phyloP scores from a whole-genome alignment of 306 rosid genomes.

The Hylodesmum podocarpum region DNA sequence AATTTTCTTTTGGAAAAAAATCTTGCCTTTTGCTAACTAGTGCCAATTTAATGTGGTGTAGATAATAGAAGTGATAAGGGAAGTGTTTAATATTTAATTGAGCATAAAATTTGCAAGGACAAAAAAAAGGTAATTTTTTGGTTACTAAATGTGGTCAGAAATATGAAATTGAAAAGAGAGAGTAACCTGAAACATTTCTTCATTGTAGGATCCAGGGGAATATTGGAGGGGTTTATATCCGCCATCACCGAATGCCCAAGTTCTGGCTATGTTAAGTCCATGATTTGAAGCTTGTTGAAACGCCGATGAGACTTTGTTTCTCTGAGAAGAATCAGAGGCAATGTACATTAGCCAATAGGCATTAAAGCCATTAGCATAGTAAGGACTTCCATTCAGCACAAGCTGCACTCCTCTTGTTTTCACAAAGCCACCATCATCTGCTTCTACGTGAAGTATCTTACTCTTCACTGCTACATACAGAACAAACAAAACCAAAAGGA shows the following conservation, averaged over 20 bases:
- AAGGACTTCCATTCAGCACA: conserved; percentile 65
- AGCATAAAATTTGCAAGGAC: too few relatives aligned
- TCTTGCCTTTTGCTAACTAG: too few relatives aligned
- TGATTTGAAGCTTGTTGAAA: conserved; percentile 62
- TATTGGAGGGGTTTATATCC: conserved; percentile 66
- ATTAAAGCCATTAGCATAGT: conserved; percentile 83
- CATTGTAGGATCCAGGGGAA: conserved; percentile 90
- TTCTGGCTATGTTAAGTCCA: conserved; percentile 71
- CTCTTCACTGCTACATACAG: conserved; percentile 31
- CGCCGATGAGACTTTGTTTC: conserved; percentile 64
- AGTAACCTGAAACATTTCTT: conserved; percentile 70
- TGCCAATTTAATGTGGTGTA: too few relatives aligned
- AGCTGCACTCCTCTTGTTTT: conserved; percentile 70
- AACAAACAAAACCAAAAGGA: conserved; percentile 38
- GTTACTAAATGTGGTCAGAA: not conserved
- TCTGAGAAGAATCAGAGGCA: conserved; percentile 79
- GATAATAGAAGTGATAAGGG: too few relatives aligned
- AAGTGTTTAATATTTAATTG: too few relatives aligned
- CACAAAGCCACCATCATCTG: conserved; percentile 73
- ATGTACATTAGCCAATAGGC: conserved; percentile 91
- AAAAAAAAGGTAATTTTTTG: not conserved
- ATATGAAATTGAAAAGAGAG: not conserved
- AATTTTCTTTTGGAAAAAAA: too few relatives aligned
- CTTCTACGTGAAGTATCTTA: conserved; percentile 24
- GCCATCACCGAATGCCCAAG: conserved; percentile 97